phyloP scores from a whole-genome alignment of 2,329 filamentous ascomycete genomes.

The Blumeriella jaapii region DNA sequence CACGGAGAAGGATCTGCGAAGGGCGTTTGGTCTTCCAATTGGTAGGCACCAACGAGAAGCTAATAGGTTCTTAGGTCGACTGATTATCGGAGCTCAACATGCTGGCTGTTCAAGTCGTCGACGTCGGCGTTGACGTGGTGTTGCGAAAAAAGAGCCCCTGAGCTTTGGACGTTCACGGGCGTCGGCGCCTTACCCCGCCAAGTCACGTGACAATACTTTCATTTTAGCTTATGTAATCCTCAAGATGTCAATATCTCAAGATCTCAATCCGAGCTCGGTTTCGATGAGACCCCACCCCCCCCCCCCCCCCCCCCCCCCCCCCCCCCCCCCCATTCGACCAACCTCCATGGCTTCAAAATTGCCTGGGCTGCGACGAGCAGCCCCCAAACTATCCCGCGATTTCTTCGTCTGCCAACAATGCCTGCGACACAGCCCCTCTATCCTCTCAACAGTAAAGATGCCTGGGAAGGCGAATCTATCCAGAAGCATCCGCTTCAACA shows the following conservation, averaged over 20 bases:
- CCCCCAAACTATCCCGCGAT: constrained; percentile 20
- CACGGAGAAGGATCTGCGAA: too few relatives aligned
- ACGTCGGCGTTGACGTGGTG: too few relatives aligned
- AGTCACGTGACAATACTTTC: too few relatives aligned
- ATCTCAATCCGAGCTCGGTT: constrained; percentile 1
- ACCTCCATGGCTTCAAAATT: constrained; percentile 26
- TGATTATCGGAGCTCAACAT: too few relatives aligned
- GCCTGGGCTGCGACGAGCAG: constrained; percentile 21
- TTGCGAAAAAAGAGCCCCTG: too few relatives aligned
- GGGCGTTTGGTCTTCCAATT: too few relatives aligned
- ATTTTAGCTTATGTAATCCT: constrained; percentile 7
- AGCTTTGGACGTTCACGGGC: too few relatives aligned
- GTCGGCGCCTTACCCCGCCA: constrained; percentile 6
- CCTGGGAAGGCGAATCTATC: constrained; percentile 16
- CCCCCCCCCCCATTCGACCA: constrained; percentile 1
- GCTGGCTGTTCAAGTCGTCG: too few relatives aligned
- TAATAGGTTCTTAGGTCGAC: too few relatives aligned
- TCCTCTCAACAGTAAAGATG: constrained; percentile 9
- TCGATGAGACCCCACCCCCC: too few relatives aligned
- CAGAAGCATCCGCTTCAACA: constrained; percentile 24
- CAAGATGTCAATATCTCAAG: background rate
- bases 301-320: too few relatives aligned
- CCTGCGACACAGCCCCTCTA: constrained; percentile 13
- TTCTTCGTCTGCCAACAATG: constrained; percentile 27
- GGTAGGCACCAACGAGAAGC: too few relatives aligned